Conservation (phyloP, 257 asterid genomes). For the Solanum rostratum region DNA sequence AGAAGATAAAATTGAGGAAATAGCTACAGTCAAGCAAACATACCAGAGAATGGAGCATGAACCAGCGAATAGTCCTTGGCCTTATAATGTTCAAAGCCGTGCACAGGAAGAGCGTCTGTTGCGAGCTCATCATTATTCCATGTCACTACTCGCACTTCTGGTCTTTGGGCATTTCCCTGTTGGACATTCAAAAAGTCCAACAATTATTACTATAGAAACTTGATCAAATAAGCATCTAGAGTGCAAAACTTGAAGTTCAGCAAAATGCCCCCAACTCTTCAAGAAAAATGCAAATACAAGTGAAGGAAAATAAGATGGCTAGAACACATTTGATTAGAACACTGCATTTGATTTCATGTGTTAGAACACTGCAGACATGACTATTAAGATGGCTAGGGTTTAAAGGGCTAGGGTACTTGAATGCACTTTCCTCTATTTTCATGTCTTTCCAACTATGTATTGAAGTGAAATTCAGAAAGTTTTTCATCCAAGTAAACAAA, state of each 20-base stretch:
- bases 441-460: not conserved
- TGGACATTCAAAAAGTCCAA: not conserved
- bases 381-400: not conserved
- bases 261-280: not conserved
- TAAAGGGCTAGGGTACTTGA: not conserved
- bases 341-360: not conserved
- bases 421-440: not conserved
- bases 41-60: slow-evolving; percentile 97
- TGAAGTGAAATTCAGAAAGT: not conserved
- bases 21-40: not conserved
- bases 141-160: slow-evolving; percentile 95
- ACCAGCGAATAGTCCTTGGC: slow-evolving; percentile 96
- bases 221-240: not conserved
- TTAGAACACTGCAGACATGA: not conserved
- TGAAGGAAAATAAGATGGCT: no score
- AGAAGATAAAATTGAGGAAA: not conserved
- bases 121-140: slow-evolving; percentile 92
- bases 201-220: not conserved
- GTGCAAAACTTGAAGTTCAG: not conserved
- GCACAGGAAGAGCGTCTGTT: slow-evolving; percentile 91
- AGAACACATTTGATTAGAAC: no score
- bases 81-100: slow-evolving; percentile 95
- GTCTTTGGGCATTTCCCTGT: slow-evolving; percentile 98
- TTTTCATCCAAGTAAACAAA: not conserved
- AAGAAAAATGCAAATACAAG: not conserved